These are phyloP conservation scores for Russula foetens DNA, from an alignment of 768 basidiomycete species.

Conservation along the genomic window DNA sequence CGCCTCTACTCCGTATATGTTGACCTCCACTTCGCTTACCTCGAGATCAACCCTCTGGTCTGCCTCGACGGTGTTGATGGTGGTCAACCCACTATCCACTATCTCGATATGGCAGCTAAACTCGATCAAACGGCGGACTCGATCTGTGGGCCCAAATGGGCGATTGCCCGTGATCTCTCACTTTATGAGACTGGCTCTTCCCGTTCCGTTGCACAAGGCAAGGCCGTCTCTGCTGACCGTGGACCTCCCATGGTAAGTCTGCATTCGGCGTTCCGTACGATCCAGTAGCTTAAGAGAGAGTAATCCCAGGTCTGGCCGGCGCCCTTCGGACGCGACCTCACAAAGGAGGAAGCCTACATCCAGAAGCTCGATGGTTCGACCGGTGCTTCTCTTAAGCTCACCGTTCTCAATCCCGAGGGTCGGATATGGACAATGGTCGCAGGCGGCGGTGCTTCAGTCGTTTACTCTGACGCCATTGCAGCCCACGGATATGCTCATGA, in stretches of 20 bases:
- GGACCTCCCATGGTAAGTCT: slow-evolving; percentile 86
- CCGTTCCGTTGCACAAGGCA: slow-evolving; percentile 35
- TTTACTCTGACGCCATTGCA: slow-evolving; percentile 69
- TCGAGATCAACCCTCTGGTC: slow-evolving; percentile 98
- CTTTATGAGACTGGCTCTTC: slow-evolving; percentile 52
- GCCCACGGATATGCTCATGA: slow-evolving; percentile 96
- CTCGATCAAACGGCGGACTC: slow-evolving; percentile 99
- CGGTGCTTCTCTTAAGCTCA: slow-evolving; percentile 96
- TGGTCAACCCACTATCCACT: slow-evolving; percentile 75
- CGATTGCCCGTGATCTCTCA: slow-evolving; percentile 85
- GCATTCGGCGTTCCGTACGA: neutral
- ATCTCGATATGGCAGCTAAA: slow-evolving; percentile 99
- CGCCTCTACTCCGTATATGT: slow-evolving; percentile 96
- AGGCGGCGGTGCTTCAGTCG: slow-evolving; percentile 80
- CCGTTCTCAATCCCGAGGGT: slow-evolving; percentile 90
- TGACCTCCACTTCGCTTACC: slow-evolving; percentile 98
- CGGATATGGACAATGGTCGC: slow-evolving; percentile 99
- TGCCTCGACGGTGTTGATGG: slow-evolving; percentile 75
- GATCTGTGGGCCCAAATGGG: slow-evolving; percentile 98
- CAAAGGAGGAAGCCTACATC: slow-evolving; percentile 99
- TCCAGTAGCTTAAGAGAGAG: neutral
- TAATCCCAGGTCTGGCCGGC: slow-evolving; percentile 67
- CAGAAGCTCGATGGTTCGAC: slow-evolving; percentile 96
- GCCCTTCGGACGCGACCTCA: slow-evolving; percentile 94
- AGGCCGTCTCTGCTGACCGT: slow-evolving; percentile 72